Percentiles rank a stretch among this genome's conserved stretches.
These are phyloP conservation scores for Allium fistulosum DNA, from an alignment of 106 monocot species.

Conservation along the genomic window DNA sequence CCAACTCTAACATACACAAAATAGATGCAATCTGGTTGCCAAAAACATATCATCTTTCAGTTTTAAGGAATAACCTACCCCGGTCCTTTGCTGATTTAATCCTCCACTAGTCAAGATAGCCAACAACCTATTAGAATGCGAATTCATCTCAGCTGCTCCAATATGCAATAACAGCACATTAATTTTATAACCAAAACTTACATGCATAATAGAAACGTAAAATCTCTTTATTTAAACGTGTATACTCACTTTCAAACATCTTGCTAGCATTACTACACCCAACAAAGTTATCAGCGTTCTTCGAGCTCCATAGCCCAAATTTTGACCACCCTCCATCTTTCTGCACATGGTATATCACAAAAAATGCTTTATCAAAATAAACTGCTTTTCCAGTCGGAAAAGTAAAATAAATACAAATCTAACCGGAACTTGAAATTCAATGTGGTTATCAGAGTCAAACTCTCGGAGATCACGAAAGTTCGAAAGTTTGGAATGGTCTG, in stretches of 20 bases:
- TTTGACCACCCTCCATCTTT: conserved; percentile 20
- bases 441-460: not conserved
- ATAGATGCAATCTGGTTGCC: no score
- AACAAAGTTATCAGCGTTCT: conserved; percentile 38
- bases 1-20: no score
- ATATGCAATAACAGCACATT: not conserved
- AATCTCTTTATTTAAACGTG: not conserved
- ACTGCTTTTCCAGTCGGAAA: not conserved
- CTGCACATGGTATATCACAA: conserved; percentile 11
- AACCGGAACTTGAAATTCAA: conserved; percentile 53
- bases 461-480: not conserved
- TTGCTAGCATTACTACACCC: conserved; percentile 77
- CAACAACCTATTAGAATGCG: conserved; percentile 31
- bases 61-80: conserved; percentile 9
- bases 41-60: not conserved
- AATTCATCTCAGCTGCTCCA: conserved; percentile 17
- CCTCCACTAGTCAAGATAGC: conserved; percentile 90
- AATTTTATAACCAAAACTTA: not conserved
- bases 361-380: conserved; percentile 2
- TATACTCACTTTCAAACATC: conserved; percentile 47
- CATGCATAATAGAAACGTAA: no score
- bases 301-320: conserved; percentile 62
- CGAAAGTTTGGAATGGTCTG: not conserved
- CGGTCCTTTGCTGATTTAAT: conserved; percentile 40
- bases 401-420: conserved; percentile 8